phyloP scores from a whole-genome alignment of 768 basidiomycete genomes.

The Collybiopsis luxurians region DNA sequence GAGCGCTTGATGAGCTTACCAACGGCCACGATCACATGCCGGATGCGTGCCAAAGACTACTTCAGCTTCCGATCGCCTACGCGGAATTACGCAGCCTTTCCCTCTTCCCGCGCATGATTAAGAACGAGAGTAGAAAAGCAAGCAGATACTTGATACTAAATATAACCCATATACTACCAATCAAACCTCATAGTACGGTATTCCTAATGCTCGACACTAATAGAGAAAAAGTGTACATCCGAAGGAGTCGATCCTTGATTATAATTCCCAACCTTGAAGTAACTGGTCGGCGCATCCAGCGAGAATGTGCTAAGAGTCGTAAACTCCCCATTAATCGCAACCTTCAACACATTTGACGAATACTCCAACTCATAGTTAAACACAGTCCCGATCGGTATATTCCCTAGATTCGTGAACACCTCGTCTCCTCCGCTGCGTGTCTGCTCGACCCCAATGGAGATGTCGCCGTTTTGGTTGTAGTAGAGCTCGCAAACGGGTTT shows the following conservation, averaged over 20 bases:
- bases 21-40: too few relatives aligned
- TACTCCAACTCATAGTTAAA: slow-evolving; percentile 4
- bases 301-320: not conserved
- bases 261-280: slow-evolving; percentile 6
- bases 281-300: slow-evolving; percentile 5
- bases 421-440: not conserved
- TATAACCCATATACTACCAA: too few relatives aligned
- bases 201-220: not conserved
- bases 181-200: too few relatives aligned
- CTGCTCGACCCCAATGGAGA: slow-evolving; percentile 3
- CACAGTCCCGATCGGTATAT: slow-evolving; percentile 3
- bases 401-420: not conserved
- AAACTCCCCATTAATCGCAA: slow-evolving; percentile 2
- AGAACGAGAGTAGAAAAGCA: too few relatives aligned
- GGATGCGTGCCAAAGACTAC: too few relatives aligned
- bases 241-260: slow-evolving; percentile 1
- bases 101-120: too few relatives aligned
- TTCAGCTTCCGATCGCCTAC: too few relatives aligned
- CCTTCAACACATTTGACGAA: not conserved
- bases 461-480: slow-evolving; percentile 1
- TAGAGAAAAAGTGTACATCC: not conserved
- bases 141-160: too few relatives aligned
- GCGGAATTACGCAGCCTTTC: too few relatives aligned
- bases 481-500: slow-evolving; percentile 5
- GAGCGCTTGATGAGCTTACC: too few relatives aligned